Percentiles rank a stretch among this genome's conserved stretches.
These are phyloP conservation scores for Aspergillus mulundensis DNA, from an alignment of 495 filamentous ascomycete genomes.

Conservation along the genomic window DNA sequence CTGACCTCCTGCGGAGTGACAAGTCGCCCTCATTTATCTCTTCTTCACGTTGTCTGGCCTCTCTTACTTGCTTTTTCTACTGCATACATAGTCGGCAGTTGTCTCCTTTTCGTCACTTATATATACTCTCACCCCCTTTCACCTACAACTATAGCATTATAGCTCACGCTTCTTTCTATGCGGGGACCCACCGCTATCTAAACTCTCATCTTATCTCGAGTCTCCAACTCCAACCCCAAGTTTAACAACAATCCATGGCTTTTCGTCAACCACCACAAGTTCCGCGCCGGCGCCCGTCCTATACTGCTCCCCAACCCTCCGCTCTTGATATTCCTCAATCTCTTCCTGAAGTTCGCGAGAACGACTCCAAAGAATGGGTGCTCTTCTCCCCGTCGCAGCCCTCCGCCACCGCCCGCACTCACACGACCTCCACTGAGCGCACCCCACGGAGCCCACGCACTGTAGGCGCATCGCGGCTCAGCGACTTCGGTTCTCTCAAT, in stretches of 20 bases:
- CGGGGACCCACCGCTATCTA: slow-evolving; percentile 26
- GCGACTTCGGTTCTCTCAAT: slow-evolving; percentile 80
- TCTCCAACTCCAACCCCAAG: slow-evolving; percentile 2
- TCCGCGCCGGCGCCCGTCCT: slow-evolving; percentile 54
- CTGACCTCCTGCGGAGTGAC: background rate
- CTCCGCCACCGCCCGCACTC: slow-evolving; percentile 59
- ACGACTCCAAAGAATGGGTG: slow-evolving; percentile 90
- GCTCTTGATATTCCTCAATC: slow-evolving; percentile 35
- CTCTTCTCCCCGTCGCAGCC: slow-evolving; percentile 75
- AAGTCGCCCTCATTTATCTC: background rate
- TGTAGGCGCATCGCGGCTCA: slow-evolving; percentile 67
- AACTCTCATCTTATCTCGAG: slow-evolving; percentile 16
- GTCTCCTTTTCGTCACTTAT: background rate
- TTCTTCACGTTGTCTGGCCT: background rate
- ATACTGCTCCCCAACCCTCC: slow-evolving; percentile 44
- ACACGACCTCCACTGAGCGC: slow-evolving; percentile 66
- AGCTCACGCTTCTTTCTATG: slow-evolving; percentile 4
- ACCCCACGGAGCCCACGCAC: slow-evolving; percentile 54
- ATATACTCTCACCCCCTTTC: background rate
- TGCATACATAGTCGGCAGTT: background rate
- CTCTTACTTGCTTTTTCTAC: slow-evolving; percentile 2
- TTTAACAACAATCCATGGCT: slow-evolving; percentile 55
- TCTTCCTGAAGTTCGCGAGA: slow-evolving; percentile 34
- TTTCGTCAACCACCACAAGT: slow-evolving; percentile 73
- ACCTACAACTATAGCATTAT: background rate